These are phyloP conservation scores for Neonectria faginata DNA, from an alignment of 2,329 filamentous ascomycete genomes.

Conservation along the genomic window DNA sequence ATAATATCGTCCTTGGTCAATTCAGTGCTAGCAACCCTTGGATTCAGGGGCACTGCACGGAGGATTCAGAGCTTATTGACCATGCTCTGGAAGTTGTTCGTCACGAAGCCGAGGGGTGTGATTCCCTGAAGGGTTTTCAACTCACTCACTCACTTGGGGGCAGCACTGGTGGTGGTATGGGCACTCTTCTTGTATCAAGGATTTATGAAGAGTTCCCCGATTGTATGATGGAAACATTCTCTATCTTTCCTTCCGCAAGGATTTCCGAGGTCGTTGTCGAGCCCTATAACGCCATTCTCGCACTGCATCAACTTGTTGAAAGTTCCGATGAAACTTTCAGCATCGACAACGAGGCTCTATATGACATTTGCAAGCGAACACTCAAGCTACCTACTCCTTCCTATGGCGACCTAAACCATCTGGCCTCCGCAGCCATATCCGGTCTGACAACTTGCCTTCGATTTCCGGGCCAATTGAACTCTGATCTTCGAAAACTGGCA, in stretches of 20 bases:
- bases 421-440: slow-evolving; percentile 99
- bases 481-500: slow-evolving; percentile 97
- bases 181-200: slow-evolving; percentile 99
- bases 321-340: slow-evolving; percentile 99
- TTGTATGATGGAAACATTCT: slow-evolving; percentile 99
- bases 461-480: slow-evolving; percentile 99
- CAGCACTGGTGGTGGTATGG: slow-evolving; percentile 99
- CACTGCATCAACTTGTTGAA: slow-evolving; percentile 98
- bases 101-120: slow-evolving; percentile 97
- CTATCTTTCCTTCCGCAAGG: no score
- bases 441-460: slow-evolving; percentile 98
- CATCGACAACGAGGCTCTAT: slow-evolving; percentile 99
- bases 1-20: slow-evolving; percentile 99
- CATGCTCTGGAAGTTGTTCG: slow-evolving; percentile 98
- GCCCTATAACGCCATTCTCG: slow-evolving; percentile 99
- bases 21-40: slow-evolving; percentile 99
- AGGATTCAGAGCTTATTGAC: slow-evolving; percentile 99
- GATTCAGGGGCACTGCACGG: slow-evolving; percentile 99
- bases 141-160: slow-evolving; percentile 99
- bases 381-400: slow-evolving; percentile 99
- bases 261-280: slow-evolving; percentile 99
- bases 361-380: slow-evolving; percentile 99
- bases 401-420: slow-evolving; percentile 99
- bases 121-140: slow-evolving; percentile 99
- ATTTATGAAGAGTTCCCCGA: slow-evolving; percentile 99